Base-by-base conservation (phyloP, 2,329 filamentous ascomycete genomes). In the Monosporascus ibericus region DNA sequence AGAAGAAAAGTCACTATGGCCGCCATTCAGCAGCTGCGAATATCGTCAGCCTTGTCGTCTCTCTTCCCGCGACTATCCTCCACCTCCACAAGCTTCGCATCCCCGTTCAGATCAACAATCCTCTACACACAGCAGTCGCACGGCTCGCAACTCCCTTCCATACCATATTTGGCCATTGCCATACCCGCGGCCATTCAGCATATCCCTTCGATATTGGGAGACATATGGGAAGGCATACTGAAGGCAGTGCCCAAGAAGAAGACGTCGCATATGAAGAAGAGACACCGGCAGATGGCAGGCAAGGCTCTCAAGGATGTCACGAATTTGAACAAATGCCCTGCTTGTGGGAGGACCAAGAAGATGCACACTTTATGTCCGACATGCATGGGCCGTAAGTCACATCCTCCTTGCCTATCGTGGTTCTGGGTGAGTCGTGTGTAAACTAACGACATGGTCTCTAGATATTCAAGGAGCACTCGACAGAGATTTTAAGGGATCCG, bases 231-330 rank as follows among this genome's bases (percentile, higher is more conserved):
- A 61, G 91, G 89, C 6, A 82, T 99, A 46, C 78, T 99, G 60
- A 86, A 86, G 60, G 94, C 94, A 1, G 94, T 97, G 17, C 94
- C 94, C 5, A 99, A 99, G 81, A 97, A 96, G 77, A 99, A 97
- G 82, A 95, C 91, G 36, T 96, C 92, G 42, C 90, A 99, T 71
- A 90, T 90, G 77, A 96, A 94, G 77, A 96, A 91, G 79, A 82
- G 94, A 62, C 86, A 91, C 67, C 84, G 95, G 64, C 91, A 95
- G 68, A 88, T 97, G 86, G 92, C 92, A 24, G 94, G 94, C 65
- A 99, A 99, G 75, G 92, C 86, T 44, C 72, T 99, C 62, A 89
- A 96, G 74, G 94, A 99, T 68, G 85, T 95, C 53, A 94, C 87
- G 58, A 82, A 83, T 50, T 74, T 99, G 61, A 95, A 91, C 75